phyloP scores from a whole-genome alignment of 1,284 basidiomycete species.

The Neolentinus lepideus region DNA sequence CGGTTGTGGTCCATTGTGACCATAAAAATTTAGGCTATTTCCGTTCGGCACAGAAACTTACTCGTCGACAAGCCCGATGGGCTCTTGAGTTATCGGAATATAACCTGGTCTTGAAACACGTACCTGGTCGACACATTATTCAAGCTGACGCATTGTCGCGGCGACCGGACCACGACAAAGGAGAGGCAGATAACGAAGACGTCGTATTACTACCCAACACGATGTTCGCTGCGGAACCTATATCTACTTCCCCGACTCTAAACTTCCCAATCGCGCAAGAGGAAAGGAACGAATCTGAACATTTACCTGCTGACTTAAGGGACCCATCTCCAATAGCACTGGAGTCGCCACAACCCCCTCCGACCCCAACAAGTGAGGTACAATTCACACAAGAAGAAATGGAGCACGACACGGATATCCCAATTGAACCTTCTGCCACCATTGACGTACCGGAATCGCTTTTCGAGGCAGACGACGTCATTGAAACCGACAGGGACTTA shows the following conservation, averaged over 20 bases:
- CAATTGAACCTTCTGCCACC: too few species aligned
- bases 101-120: constrained; percentile 29
- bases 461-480: too few species aligned
- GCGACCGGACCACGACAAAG: constrained; percentile 24
- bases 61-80: constrained; percentile 33
- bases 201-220: constrained; percentile 12
- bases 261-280: constrained; percentile 13
- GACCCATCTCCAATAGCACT: too few species aligned
- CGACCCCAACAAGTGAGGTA: too few species aligned
- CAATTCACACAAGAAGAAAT: too few species aligned
- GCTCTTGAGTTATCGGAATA: constrained; percentile 24
- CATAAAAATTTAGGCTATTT: constrained; percentile 39
- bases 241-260: too few species aligned
- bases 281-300: too few species aligned
- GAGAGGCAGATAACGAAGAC: constrained; percentile 22
- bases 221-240: background rate
- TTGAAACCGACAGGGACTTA: too few species aligned
- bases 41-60: constrained; percentile 25
- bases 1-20: constrained; percentile 27
- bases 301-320: too few species aligned
- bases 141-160: constrained; percentile 33
- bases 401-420: too few species aligned
- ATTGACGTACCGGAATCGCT: too few species aligned
- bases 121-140: constrained; percentile 24
- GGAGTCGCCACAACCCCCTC: too few species aligned